Evolutionary conservation across 148 eudicot genomes (phyloP).

Genomic region (Arbutus unedo): DNA sequence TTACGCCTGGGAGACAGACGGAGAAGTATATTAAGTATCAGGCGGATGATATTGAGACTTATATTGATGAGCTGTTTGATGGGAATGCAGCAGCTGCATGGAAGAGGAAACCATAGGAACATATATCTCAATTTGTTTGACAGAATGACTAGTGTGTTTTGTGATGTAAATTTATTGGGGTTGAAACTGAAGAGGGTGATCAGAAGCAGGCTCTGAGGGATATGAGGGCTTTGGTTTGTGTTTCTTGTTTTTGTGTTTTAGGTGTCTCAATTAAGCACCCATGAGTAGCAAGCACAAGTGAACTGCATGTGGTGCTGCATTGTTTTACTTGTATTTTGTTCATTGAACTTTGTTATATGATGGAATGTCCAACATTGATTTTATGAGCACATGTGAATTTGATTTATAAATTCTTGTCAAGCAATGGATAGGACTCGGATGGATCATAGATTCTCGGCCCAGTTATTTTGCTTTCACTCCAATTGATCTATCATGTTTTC

Average conservation of each 20-base stretch:
- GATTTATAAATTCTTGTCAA: not conserved
- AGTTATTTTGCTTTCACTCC: too few relatives aligned
- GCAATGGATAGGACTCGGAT: not conserved
- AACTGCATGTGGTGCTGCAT: conserved; percentile 4
- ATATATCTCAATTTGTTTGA: not conserved
- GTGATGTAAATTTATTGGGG: not conserved
- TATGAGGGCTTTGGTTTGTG: not conserved
- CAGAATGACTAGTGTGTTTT: not conserved
- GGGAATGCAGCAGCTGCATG: conserved; percentile 53
- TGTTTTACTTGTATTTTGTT: not conserved
- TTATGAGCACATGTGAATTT: not conserved
- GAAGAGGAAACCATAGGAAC: conserved; percentile 34
- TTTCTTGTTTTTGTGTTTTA: too few relatives aligned
- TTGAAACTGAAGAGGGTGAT: too few relatives aligned
- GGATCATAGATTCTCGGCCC: too few relatives aligned
- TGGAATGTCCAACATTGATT: not conserved
- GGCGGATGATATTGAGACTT: conserved; percentile 76
- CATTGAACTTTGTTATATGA: not conserved
- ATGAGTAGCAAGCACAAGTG: not conserved
- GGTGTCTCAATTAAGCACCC: not conserved
- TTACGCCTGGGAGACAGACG: conserved; percentile 79
- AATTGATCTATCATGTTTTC: too few relatives aligned
- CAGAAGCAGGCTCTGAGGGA: not conserved
- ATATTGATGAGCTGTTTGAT: conserved; percentile 79
- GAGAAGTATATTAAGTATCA: conserved; percentile 89